Conservation (phyloP, 2,329 filamentous ascomycete genomes). For the Paecilomyces sp. region DNA sequence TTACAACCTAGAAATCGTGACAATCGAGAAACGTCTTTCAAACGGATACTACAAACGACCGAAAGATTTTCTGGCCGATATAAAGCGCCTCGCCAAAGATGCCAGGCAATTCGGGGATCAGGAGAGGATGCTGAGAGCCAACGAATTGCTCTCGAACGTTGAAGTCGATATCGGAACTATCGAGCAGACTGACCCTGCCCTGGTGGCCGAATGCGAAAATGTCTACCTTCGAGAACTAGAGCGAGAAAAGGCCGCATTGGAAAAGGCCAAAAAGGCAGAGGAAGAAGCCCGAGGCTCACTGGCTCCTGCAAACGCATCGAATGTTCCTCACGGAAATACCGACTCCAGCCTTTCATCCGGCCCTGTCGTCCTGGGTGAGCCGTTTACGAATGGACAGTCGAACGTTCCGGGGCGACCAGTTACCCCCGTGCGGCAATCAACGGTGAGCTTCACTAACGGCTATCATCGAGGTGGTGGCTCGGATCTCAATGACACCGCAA, state of each 20-base stretch:
- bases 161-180: constrained; percentile 84
- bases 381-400: constrained; percentile 47
- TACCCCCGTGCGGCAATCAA: constrained; percentile 51
- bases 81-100: constrained; percentile 78
- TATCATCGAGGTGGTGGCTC: constrained; percentile 39
- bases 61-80: constrained; percentile 81
- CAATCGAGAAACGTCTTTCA: constrained; percentile 90
- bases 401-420: constrained; percentile 45
- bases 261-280: constrained; percentile 42
- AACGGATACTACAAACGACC: constrained; percentile 94
- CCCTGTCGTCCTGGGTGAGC: constrained; percentile 57
- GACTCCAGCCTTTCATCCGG: constrained; percentile 44
- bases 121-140: constrained; percentile 75
- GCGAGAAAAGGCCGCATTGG: constrained; percentile 58
- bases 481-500: constrained; percentile 28
- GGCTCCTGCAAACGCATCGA: constrained; percentile 42
- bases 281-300: constrained; percentile 31
- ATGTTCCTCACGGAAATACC: constrained; percentile 45
- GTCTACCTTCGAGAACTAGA: constrained; percentile 68
- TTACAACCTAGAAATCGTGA: constrained; percentile 89
- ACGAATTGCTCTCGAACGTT: constrained; percentile 86
- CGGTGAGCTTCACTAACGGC: constrained; percentile 47
- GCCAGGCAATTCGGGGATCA: constrained; percentile 75
- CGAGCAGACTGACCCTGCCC: constrained; percentile 55
- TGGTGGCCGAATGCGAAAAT: constrained; percentile 69